These are phyloP conservation scores for Scopulariopsis brevicaulis DNA, from an alignment of 2,329 filamentous ascomycete genomes.

Conservation along the genomic window DNA sequence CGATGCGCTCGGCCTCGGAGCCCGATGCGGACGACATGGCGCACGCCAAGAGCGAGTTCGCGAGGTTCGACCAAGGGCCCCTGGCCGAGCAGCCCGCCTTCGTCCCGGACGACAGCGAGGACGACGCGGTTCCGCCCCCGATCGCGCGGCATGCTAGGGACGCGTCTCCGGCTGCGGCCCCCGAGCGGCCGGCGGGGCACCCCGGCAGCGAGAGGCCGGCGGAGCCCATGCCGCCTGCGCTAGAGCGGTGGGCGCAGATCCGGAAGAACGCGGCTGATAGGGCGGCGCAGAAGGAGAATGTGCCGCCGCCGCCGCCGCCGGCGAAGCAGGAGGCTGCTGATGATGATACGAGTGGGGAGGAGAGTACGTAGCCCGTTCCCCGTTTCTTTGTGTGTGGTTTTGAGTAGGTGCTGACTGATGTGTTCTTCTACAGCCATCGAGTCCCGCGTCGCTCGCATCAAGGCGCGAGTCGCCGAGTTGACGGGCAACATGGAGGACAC, in stretches of 20 bases:
- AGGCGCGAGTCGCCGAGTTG: constrained; percentile 88
- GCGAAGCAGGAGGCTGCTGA: constrained; percentile 28
- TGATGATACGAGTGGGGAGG: constrained; percentile 89
- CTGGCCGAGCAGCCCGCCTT: constrained; percentile 80
- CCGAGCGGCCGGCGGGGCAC: constrained; percentile 15
- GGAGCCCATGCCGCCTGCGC: constrained; percentile 16
- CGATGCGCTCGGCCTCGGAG: constrained; percentile 39
- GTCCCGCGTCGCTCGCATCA: constrained; percentile 92
- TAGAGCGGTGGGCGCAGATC: constrained; percentile 92
- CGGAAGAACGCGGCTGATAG: constrained; percentile 86
- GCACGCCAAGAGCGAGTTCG: constrained; percentile 49
- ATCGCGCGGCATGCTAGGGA: constrained; percentile 30
- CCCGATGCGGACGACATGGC: constrained; percentile 47
- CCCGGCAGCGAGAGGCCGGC: constrained; percentile 19
- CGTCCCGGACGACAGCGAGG: constrained; percentile 46
- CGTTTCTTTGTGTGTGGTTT: too few species aligned
- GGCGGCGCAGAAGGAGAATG: constrained; percentile 50
- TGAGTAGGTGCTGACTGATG: background rate
- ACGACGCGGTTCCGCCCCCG: constrained; percentile 38
- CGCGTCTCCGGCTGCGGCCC: constrained; percentile 11
- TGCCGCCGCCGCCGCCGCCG: constrained; percentile 43
- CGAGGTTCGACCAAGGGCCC: constrained; percentile 79
- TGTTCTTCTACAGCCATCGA: constrained; percentile 62
- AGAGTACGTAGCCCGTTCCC: constrained; percentile 53
- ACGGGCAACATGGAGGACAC: constrained; percentile 69